Base-by-base conservation (phyloP, 1,139 yeast species). In the Chernovozyma sophiae-reginae region DNA sequence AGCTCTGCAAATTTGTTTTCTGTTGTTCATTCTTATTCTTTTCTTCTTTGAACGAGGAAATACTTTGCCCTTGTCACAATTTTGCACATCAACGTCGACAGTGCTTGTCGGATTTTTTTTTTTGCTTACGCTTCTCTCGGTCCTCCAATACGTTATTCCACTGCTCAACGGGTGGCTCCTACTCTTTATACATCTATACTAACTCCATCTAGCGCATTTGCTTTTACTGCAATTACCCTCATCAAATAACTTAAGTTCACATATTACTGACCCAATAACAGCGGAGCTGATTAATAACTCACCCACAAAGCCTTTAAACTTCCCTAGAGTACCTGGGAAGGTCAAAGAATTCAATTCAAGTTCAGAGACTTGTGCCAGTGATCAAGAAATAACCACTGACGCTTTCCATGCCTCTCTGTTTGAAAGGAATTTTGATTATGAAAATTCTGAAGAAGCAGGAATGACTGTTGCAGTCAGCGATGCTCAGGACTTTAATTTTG, bases 321-420 rank as follows among this genome's bases (percentile, higher is more conserved):
- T 57, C 41, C 61, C 63, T 11, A 26, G 32, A 20, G 16, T 13
- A 10, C 23, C 10, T 10, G 23, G 10, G 10, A 20, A 20, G 23
- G 10, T 25, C 4, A 55, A 55, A 40, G 68, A 58, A 38, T 61
- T 62, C 42, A 65, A 60, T 43, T 67, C 74, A 4, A 61, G 69
- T 39, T 62, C 74, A 4, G 76, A 69, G 37, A 70, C 76, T 8
- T 68, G 57, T 35, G 65, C 65, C 18, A 63, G 69, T 41, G 73
- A 67, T 18, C 38, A 38, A 22, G 58, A 49, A 12, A 35, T 47
- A 3, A n/a, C 17, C 15, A 13, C 18, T 23, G 29, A 25, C 5
- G 25, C 18, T 4, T n/a, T 20, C 3, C 20, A 33, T 32, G 40
- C 41, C 33, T 34, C 37, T 20, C 55, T 60, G 8, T 51, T 62